phyloP scores from a whole-genome alignment of 805 yeast species.

The Kurtzmaniella cleridarum region DNA sequence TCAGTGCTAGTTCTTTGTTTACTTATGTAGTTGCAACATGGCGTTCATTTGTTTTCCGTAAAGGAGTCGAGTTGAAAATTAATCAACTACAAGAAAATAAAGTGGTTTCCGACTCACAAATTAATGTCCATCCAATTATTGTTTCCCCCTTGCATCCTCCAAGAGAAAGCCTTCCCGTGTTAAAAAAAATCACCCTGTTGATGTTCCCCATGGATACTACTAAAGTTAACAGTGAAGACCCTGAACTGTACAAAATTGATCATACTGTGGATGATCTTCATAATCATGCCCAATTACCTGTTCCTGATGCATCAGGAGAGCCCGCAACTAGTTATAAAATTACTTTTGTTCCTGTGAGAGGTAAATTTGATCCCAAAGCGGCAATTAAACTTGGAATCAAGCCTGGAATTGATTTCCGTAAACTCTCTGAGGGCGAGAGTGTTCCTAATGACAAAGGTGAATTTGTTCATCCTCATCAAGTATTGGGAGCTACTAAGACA shows the following conservation, averaged over 20 bases:
- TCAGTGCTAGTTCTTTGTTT: slow-evolving; percentile 33
- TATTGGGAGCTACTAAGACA: slow-evolving; percentile 54
- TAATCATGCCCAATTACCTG: slow-evolving; percentile 31
- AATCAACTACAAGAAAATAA: slow-evolving; percentile 20
- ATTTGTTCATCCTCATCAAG: slow-evolving; percentile 61
- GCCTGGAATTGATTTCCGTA: slow-evolving; percentile 53
- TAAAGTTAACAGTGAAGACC: slow-evolving; percentile 31
- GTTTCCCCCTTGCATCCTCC: slow-evolving; percentile 8
- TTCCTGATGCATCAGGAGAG: slow-evolving; percentile 18
- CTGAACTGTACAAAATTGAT: slow-evolving; percentile 32
- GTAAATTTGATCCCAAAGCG: slow-evolving; percentile 62
- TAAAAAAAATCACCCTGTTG: slow-evolving; percentile 36
- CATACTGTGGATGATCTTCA: slow-evolving; percentile 34
- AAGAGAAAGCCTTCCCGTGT: neutral
- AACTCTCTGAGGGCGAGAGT: slow-evolving; percentile 53
- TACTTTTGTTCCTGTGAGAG: slow-evolving; percentile 61
- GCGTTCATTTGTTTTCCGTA: slow-evolving; percentile 82
- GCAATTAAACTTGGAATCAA: slow-evolving; percentile 70
- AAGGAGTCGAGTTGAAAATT: slow-evolving; percentile 52
- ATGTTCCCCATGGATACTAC: slow-evolving; percentile 56
- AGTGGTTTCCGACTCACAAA: slow-evolving; percentile 29
- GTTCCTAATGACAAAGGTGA: slow-evolving; percentile 58
- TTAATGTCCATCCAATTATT: slow-evolving; percentile 35
- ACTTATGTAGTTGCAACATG: slow-evolving; percentile 66
- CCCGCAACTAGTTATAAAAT: slow-evolving; percentile 64